A percentile compares a stretch with the other conserved stretches of the same genome.
Conservation (phyloP, 2,329 filamentous ascomycete genomes). For the Pyrenophora graminea region DNA sequence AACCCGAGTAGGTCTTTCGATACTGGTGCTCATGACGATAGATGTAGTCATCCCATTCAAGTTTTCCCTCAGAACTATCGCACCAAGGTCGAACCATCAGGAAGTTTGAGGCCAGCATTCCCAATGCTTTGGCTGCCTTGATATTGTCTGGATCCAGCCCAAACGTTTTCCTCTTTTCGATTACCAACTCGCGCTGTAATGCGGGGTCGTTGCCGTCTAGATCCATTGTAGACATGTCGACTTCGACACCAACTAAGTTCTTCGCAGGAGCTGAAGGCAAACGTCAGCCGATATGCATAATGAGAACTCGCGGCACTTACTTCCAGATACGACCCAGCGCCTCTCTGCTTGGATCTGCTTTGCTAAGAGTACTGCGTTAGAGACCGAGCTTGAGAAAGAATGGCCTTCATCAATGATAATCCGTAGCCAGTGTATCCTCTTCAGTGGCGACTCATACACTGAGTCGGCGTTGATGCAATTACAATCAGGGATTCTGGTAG, state of each 20-base stretch:
- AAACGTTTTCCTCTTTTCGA: conserved; percentile 50
- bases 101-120: conserved; percentile 68
- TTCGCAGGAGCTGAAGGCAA: conserved; percentile 67
- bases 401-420: conserved; percentile 94
- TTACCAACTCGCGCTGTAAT: conserved; percentile 33
- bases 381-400: conserved; percentile 72
- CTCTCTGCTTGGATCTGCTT: conserved; percentile 65
- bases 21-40: conserved; percentile 54
- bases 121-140: conserved; percentile 64
- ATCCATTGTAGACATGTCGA: conserved; percentile 54
- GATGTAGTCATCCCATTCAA: conserved; percentile 75
- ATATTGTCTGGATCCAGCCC: conserved; percentile 41
- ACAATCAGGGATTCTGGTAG: conserved; percentile 51
- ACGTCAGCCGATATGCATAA: not conserved
- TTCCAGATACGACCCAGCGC: conserved; percentile 89
- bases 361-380: conserved; percentile 60
- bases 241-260: conserved; percentile 76
- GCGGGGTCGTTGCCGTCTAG: conserved; percentile 35
- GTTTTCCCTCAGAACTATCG: conserved; percentile 63
- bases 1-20: conserved; percentile 60
- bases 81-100: conserved; percentile 80
- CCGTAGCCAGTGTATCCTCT: conserved; percentile 78
- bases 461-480: conserved; percentile 48
- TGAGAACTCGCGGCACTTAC: conserved; percentile 11
- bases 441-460: conserved; percentile 65